Conservation (phyloP, 352 stramenopile species). For the Pythium myriotylum region DNA sequence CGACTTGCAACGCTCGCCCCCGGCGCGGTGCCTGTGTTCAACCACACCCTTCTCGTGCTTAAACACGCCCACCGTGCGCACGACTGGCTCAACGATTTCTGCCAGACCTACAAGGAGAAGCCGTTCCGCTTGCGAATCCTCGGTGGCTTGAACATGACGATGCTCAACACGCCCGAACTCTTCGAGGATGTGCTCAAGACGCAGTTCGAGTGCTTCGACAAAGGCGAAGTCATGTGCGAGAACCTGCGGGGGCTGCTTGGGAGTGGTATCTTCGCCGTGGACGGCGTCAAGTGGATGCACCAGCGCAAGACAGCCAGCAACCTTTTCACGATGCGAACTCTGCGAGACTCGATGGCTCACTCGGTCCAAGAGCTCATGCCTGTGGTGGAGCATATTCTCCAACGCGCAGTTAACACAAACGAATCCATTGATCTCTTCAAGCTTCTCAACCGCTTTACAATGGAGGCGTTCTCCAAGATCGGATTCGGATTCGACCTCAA, state of each 20-base stretch:
- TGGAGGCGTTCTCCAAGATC: conserved; percentile 33
- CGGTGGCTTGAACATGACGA: conserved; percentile 3
- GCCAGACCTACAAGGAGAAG: conserved; percentile 1
- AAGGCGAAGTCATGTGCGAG: conserved; percentile 19
- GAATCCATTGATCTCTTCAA: conserved; percentile 21
- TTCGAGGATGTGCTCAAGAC: conserved; percentile 37
- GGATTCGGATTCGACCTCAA: conserved; percentile 29
- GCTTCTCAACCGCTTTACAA: conserved; percentile 29
- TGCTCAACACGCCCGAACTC: conserved; percentile 22
- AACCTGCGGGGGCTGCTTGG: conserved; percentile 21
- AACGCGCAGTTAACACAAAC: background rate
- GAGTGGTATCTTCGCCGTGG: conserved; percentile 29
- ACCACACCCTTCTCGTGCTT: conserved; percentile 18
- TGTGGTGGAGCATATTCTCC: background rate
- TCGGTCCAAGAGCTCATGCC: conserved; percentile 22
- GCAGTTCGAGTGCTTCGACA: conserved; percentile 31
- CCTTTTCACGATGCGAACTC: conserved; percentile 28
- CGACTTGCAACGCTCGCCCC: conserved; percentile 2
- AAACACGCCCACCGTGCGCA: conserved; percentile 3
- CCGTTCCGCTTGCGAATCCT: conserved; percentile 19
- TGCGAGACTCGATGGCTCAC: conserved; percentile 25
- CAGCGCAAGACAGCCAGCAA: conserved; percentile 32
- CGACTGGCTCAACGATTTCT: conserved; percentile 23
- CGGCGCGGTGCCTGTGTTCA: conserved; percentile 9
- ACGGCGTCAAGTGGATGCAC: conserved; percentile 25